Evolutionary conservation across 345 rosid species (phyloP).

Genomic region (Lepidium africanum): DNA sequence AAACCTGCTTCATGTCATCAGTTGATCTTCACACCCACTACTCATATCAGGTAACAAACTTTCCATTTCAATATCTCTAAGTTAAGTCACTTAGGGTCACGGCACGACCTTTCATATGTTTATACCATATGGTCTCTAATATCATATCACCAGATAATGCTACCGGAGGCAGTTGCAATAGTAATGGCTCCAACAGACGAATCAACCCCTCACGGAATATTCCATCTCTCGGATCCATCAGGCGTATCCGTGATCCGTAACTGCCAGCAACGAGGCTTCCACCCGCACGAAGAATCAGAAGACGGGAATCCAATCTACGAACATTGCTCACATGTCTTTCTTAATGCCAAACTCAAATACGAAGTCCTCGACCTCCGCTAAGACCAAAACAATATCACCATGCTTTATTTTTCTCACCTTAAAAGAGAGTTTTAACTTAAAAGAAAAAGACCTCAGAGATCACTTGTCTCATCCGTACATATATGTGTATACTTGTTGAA

Average conservation of each 20-base stretch:
- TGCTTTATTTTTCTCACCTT: not conserved
- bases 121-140: not conserved
- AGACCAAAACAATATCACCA: conserved; percentile 7
- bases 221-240: conserved; percentile 86
- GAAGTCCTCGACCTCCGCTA: conserved; percentile 89
- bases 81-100: not conserved
- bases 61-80: not conserved
- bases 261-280: conserved; percentile 95
- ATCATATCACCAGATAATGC: conserved; percentile 51
- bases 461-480: not conserved
- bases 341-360: conserved; percentile 58
- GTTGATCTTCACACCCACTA: conserved; percentile 98
- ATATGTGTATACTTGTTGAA: not conserved
- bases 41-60: conserved; percentile 73
- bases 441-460: not conserved
- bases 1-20: conserved; percentile 98
- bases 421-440: not conserved
- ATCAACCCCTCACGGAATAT: conserved; percentile 87
- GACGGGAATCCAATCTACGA: conserved; percentile 84
- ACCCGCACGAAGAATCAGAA: conserved; percentile 86
- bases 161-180: conserved; percentile 88
- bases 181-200: conserved; percentile 96
- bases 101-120: not conserved
- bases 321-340: conserved; percentile 87
- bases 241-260: conserved; percentile 84